A percentile compares a stretch with the other conserved stretches of the same genome.
These are phyloP conservation scores for Capsicum chinense DNA, from an alignment of 257 asterid genomes.

Conservation along the genomic window DNA sequence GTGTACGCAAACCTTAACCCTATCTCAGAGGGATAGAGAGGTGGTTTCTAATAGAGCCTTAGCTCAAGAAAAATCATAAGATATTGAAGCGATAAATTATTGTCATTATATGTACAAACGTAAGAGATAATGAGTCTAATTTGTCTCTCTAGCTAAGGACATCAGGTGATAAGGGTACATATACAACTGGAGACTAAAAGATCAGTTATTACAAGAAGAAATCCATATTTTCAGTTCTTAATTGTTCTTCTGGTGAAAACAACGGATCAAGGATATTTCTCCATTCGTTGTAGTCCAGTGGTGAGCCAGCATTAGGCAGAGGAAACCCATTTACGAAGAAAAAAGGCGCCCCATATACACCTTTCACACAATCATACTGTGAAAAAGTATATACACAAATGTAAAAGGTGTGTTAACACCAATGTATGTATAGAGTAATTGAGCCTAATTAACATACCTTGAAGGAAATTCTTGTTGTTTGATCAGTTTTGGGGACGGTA, in stretches of 20 bases:
- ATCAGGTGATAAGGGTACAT: neutral
- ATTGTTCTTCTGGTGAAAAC: neutral
- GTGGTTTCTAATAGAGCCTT: too few species aligned
- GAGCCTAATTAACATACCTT: too few species aligned
- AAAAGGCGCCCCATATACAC: slow-evolving; percentile 84
- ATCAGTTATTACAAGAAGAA: neutral
- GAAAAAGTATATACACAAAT: neutral
- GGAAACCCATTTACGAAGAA: slow-evolving; percentile 93
- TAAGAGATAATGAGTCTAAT: neutral
- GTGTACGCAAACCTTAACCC: too few species aligned
- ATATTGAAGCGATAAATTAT: too few species aligned
- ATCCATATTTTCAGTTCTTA: neutral
- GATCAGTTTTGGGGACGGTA: too few species aligned
- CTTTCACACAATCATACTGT: slow-evolving; percentile 84
- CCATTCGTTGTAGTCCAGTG: slow-evolving; percentile 62
- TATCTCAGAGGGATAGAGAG: too few species aligned
- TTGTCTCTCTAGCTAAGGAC: neutral
- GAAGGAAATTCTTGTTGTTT: too few species aligned
- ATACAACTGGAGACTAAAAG: slow-evolving; percentile 1
- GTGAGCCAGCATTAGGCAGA: slow-evolving; percentile 70
- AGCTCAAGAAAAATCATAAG: too few species aligned
- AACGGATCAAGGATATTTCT: slow-evolving; percentile 61
- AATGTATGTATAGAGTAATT: too few species aligned
- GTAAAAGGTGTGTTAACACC: neutral
- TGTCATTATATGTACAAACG: neutral